Evolutionary conservation across 306 rosid genomes (phyloP).

Genomic region (Malus sylvestris): DNA sequence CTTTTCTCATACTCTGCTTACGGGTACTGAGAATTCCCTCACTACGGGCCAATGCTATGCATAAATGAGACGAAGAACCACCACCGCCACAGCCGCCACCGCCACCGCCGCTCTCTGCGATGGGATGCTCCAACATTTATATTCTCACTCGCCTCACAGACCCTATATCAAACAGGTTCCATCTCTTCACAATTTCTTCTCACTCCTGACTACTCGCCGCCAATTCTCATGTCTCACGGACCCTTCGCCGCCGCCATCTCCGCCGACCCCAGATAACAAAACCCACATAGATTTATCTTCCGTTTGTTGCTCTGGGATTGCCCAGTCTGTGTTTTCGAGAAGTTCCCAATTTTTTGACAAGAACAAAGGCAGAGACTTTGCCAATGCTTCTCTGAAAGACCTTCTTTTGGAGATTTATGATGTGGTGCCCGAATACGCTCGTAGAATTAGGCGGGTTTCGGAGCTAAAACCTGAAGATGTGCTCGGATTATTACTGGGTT

Average conservation of each 20-base stretch:
- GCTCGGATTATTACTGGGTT: slow-evolving; percentile 46
- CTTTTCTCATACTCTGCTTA: not conserved
- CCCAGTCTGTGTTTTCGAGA: slow-evolving; percentile 36
- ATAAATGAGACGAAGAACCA: slow-evolving; percentile 12
- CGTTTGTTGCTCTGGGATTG: slow-evolving; percentile 35
- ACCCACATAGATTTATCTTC: slow-evolving; percentile 18
- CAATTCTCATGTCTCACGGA: slow-evolving; percentile 10
- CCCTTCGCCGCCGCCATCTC: slow-evolving; percentile 3
- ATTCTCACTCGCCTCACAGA: slow-evolving; percentile 15
- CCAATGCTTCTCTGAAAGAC: slow-evolving; percentile 35
- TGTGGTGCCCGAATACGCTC: slow-evolving; percentile 44
- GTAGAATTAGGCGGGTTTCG: slow-evolving; percentile 49
- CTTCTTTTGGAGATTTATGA: slow-evolving; percentile 55
- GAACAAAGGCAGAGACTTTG: slow-evolving; percentile 18
- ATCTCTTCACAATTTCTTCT: slow-evolving; percentile 18
- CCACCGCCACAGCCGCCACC: not conserved
- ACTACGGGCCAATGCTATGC: not conserved
- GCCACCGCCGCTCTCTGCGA: slow-evolving; percentile 10
- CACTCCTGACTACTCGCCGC: not conserved
- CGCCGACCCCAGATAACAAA: not conserved
- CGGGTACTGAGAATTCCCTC: not conserved
- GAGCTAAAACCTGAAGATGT: slow-evolving; percentile 46
- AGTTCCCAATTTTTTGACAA: slow-evolving; percentile 23
- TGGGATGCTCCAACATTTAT: slow-evolving; percentile 37
- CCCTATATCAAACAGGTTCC: slow-evolving; percentile 23